These are phyloP conservation scores for Ramularia endophylla DNA, from an alignment of 2,329 filamentous ascomycete genomes.

Conservation along the genomic window DNA sequence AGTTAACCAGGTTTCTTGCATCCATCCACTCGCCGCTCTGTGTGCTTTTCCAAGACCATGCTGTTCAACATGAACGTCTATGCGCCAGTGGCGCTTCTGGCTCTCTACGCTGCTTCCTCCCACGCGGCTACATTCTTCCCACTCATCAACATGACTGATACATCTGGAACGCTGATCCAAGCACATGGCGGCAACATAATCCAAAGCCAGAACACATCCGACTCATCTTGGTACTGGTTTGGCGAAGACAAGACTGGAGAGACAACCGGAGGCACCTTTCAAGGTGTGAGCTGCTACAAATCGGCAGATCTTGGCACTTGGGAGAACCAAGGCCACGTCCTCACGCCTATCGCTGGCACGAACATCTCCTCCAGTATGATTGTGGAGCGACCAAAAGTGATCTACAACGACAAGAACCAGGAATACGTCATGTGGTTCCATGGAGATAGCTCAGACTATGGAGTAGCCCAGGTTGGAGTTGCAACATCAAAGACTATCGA, in stretches of 20 bases:
- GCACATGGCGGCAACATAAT: conserved; percentile 63
- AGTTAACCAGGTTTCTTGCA: too few species aligned
- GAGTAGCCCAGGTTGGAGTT: conserved; percentile 59
- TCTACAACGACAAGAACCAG: conserved; percentile 58
- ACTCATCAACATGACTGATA: conserved; percentile 24
- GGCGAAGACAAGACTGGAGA: conserved; percentile 66
- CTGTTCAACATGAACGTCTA: too few species aligned
- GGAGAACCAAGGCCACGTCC: conserved; percentile 54
- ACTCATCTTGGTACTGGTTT: conserved; percentile 58
- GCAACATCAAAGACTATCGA: conserved; percentile 55
- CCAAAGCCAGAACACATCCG: conserved; percentile 37
- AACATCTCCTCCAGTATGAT: conserved; percentile 44
- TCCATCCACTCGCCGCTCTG: too few species aligned
- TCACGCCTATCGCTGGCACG: conserved; percentile 43
- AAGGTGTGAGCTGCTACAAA: conserved; percentile 63
- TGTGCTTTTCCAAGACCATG: too few species aligned
- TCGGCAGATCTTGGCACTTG: conserved; percentile 59
- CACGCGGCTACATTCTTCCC: conserved; percentile 21
- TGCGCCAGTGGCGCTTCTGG: conserved; percentile 4
- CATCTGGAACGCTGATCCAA: conserved; percentile 52
- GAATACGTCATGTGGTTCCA: conserved; percentile 67
- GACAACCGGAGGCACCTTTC: conserved; percentile 43
- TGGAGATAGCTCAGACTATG: conserved; percentile 57
- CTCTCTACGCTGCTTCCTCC: conserved; percentile 1
- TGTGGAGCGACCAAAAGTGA: conserved; percentile 62